Evolutionary conservation across 108 stramenopile genomes (phyloP).

Genomic region (Cylindrotheca closterium): DNA sequence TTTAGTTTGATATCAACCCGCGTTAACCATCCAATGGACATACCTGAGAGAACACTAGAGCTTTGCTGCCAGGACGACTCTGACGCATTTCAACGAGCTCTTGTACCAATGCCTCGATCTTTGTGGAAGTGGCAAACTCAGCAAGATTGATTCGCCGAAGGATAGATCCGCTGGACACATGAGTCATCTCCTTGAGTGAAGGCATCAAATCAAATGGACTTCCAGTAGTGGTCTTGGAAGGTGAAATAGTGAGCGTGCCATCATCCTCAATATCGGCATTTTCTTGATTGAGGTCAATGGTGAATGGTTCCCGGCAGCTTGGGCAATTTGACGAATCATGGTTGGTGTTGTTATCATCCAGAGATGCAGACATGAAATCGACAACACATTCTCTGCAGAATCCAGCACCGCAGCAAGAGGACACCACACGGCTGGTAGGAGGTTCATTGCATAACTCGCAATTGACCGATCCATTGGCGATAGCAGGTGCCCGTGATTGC

Average conservation of each 20-base stretch:
- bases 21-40: no score
- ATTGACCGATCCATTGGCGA: conserved; percentile 70
- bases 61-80: conserved; percentile 92
- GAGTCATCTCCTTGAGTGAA: conserved; percentile 73
- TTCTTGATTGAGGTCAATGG: conserved; percentile 78
- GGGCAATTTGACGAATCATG: conserved; percentile 59
- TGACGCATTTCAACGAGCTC: conserved; percentile 87
- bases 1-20: no score
- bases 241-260: conserved; percentile 31
- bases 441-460: conserved; percentile 86
- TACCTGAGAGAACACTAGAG: conserved; percentile 89
- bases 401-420: conserved; percentile 71
- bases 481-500: conserved; percentile 21
- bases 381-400: conserved; percentile 83
- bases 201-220: conserved; percentile 39
- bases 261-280: conserved; percentile 59
- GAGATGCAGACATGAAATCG: conserved; percentile 70
- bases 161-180: conserved; percentile 82
- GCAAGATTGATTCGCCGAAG: conserved; percentile 90
- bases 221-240: conserved; percentile 3
- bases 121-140: conserved; percentile 94
- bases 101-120: conserved; percentile 94
- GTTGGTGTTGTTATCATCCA: conserved; percentile 19
- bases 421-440: conserved; percentile 71
- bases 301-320: conserved; percentile 73